These are phyloP conservation scores for Pichiaceae sp. DNA, from an alignment of 1,139 yeast species.

Conservation along the genomic window DNA sequence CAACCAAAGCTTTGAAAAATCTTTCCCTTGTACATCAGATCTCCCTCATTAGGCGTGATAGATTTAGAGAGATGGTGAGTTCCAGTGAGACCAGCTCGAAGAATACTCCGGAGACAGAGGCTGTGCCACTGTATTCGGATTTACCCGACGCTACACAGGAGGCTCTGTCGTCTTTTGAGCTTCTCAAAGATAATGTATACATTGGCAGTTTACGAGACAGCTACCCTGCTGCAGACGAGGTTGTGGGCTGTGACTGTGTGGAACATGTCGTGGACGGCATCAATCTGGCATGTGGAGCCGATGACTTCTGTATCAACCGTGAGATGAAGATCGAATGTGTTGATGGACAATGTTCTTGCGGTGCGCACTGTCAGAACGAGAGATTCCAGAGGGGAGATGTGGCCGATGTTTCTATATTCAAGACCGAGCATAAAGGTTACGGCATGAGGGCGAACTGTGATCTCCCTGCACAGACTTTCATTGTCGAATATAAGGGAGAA, in stretches of 20 bases:
- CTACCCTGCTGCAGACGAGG: slow-evolving; percentile 25
- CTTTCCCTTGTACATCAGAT: too few species aligned
- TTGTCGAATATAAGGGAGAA: slow-evolving; percentile 92
- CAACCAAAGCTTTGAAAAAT: too few species aligned
- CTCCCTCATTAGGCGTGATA: too few species aligned
- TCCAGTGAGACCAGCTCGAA: slow-evolving; percentile 4
- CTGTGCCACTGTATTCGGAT: slow-evolving; percentile 30
- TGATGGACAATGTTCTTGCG: slow-evolving; percentile 66
- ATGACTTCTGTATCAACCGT: slow-evolving; percentile 84
- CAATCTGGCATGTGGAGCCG: slow-evolving; percentile 77
- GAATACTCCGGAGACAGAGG: slow-evolving; percentile 12
- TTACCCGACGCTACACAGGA: slow-evolving; percentile 60
- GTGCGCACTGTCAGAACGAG: slow-evolving; percentile 75
- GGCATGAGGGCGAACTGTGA: slow-evolving; percentile 68
- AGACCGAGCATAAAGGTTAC: slow-evolving; percentile 79
- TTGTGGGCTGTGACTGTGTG: slow-evolving; percentile 85
- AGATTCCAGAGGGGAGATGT: slow-evolving; percentile 72
- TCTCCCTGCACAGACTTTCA: slow-evolving; percentile 57
- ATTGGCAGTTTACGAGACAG: slow-evolving; percentile 22
- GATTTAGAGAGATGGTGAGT: not conserved
- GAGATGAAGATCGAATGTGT: slow-evolving; percentile 89
- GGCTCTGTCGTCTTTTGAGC: slow-evolving; percentile 52
- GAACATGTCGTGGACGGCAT: slow-evolving; percentile 31
- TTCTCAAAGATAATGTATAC: slow-evolving; percentile 53
- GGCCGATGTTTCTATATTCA: slow-evolving; percentile 66